Conservation (phyloP, 257 asterid species). For the Gentiana dahurica region DNA sequence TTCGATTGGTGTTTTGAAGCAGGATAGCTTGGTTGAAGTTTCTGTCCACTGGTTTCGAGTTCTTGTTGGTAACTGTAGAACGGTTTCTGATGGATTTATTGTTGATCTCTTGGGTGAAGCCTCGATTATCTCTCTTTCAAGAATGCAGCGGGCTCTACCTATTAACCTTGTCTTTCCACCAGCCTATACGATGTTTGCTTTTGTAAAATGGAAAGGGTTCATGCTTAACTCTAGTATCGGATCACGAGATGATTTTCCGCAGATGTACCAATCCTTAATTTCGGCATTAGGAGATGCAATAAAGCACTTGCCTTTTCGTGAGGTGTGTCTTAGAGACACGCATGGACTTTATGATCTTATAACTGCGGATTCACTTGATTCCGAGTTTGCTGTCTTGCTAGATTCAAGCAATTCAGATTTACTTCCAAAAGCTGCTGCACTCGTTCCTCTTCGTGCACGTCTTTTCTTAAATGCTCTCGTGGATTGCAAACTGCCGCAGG, state of each 20-base stretch:
- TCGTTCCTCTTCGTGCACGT: conserved; percentile 94
- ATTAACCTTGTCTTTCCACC: conserved; percentile 74
- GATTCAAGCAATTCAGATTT: conserved; percentile 55
- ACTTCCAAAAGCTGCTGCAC: conserved; percentile 57
- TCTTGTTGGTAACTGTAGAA: conserved; percentile 92
- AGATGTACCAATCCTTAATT: conserved; percentile 46
- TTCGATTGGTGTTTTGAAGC: conserved; percentile 46
- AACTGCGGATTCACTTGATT: conserved; percentile 64
- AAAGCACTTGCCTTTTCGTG: conserved; percentile 91
- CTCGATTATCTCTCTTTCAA: conserved; percentile 62
- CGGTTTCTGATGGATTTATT: conserved; percentile 78
- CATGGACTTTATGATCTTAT: conserved; percentile 62
- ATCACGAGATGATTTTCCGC: conserved; percentile 69
- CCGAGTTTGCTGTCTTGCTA: conserved; percentile 68
- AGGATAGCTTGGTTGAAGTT: conserved; percentile 71
- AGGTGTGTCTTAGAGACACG: conserved; percentile 80
- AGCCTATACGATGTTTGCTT: conserved; percentile 80
- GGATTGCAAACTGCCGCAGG: conserved; percentile 69
- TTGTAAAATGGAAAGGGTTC: conserved; percentile 67
- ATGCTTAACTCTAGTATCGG: conserved; percentile 47
- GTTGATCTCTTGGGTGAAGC: conserved; percentile 89
- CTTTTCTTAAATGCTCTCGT: conserved; percentile 77
- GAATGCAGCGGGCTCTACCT: conserved; percentile 80
- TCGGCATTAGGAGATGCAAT: conserved; percentile 60
- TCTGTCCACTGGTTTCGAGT: conserved; percentile 97